Percentiles rank a stretch among this genome's conserved stretches.
Conservation (phyloP, 768 basidiomycete genomes). For the Russula emetica region DNA sequence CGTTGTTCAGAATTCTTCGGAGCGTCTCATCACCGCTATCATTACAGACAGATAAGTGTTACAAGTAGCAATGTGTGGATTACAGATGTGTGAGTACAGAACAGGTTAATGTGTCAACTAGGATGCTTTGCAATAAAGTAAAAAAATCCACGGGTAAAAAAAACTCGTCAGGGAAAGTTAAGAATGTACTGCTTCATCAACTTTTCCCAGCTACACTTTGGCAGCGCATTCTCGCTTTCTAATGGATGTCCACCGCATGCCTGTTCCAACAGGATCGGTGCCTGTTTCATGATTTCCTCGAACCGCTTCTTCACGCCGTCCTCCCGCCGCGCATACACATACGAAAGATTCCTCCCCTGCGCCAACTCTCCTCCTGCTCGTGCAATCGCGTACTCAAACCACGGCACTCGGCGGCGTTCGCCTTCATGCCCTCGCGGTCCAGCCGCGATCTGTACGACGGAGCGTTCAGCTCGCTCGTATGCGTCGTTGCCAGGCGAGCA, state of each 20-base stretch:
- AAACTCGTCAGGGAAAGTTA: constrained; percentile 51
- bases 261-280: constrained; percentile 35
- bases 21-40: not conserved
- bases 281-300: constrained; percentile 35
- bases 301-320: constrained; percentile 31
- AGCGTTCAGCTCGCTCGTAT: constrained; percentile 43
- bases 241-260: constrained; percentile 43
- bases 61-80: constrained; percentile 4
- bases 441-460: constrained; percentile 39
- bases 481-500: constrained; percentile 39
- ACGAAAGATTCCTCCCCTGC: constrained; percentile 13
- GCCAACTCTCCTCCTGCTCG: constrained; percentile 9
- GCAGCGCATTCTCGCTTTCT: constrained; percentile 37
- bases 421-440: constrained; percentile 3
- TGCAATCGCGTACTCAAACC: constrained; percentile 21
- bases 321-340: constrained; percentile 25
- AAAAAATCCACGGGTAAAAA: no score
- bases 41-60: not conserved
- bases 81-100: constrained; percentile 10
- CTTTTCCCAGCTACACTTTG: constrained; percentile 56
- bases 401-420: constrained; percentile 13
- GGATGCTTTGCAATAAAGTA: not conserved
- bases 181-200: constrained; percentile 60
- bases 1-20: not conserved
- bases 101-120: not conserved